These are phyloP conservation scores for Leucocoprinus birnbaumii DNA, from an alignment of 768 basidiomycete species.

Conservation along the genomic window DNA sequence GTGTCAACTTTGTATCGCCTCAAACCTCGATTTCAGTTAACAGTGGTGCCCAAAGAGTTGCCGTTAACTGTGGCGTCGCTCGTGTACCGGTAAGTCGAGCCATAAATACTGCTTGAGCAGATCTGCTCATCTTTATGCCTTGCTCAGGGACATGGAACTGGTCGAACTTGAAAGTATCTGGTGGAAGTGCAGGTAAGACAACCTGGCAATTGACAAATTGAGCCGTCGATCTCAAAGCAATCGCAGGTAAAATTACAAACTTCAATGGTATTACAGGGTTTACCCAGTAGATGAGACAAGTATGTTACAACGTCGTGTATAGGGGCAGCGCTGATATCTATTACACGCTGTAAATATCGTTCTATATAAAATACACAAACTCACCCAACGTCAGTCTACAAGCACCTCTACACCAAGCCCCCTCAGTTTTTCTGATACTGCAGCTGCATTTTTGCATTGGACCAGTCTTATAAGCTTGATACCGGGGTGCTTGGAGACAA, in stretches of 20 bases:
- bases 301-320: not conserved
- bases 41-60: slow-evolving; percentile 40
- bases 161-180: slow-evolving; percentile 19
- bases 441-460: not conserved
- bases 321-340: not conserved
- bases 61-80: slow-evolving; percentile 52
- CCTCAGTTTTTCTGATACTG: not conserved
- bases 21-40: slow-evolving; percentile 40
- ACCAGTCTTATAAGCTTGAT: not conserved
- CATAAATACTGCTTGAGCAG: not conserved
- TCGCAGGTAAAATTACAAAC: slow-evolving; percentile 14
- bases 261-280: slow-evolving; percentile 9
- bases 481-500: not conserved
- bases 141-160: slow-evolving; percentile 23
- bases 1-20: slow-evolving; percentile 43
- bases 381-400: not conserved
- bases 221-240: not conserved
- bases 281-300: slow-evolving; percentile 7
- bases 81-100: slow-evolving; percentile 41
- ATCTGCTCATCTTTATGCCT: not conserved
- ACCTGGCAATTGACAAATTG: not conserved
- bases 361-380: not conserved
- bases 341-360: not conserved
- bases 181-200: slow-evolving; percentile 19
- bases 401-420: not conserved